These are phyloP conservation scores for Tetradesmus obliquus DNA, from an alignment of 139 green algal genomes.

Conservation along the genomic window DNA sequence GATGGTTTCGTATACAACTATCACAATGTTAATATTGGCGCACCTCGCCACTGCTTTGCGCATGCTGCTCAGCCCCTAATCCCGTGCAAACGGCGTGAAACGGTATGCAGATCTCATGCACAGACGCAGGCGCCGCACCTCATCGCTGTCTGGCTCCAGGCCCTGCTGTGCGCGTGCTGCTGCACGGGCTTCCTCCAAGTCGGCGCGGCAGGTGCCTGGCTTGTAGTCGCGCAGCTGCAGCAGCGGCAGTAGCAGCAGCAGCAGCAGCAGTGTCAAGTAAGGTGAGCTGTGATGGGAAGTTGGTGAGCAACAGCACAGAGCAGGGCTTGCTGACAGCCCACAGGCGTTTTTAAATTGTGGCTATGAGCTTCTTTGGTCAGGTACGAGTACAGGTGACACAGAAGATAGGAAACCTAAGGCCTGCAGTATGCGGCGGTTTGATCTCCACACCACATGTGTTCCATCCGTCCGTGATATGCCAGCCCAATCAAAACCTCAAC, in stretches of 20 bases:
- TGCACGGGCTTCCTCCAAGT: constrained; percentile 36
- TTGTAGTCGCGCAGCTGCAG: constrained; percentile 35
- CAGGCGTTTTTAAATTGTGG: background rate
- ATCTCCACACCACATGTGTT: no score
- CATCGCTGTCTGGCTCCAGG: constrained; percentile 44
- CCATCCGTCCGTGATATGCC: no score
- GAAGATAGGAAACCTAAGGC: no score
- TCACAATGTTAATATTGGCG: no score
- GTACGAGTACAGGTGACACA: no score
- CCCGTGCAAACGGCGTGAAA: background rate
- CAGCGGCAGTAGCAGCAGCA: background rate
- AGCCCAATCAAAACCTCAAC: background rate
- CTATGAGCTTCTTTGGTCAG: no score
- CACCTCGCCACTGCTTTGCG: background rate
- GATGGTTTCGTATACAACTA: no score
- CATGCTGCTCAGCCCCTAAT: background rate
- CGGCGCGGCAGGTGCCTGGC: background rate
- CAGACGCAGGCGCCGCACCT: background rate
- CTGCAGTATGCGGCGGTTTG: no score
- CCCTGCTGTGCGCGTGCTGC: constrained; percentile 30
- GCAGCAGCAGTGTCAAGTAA: background rate
- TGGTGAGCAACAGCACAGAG: background rate
- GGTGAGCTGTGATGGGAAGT: background rate
- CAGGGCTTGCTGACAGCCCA: background rate
- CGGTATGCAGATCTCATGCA: background rate